Evolutionary conservation across 441 rosid species (phyloP), one percentile per base, ranked within the genome.

Genomic region (Adansonia grandidieri): DNA sequence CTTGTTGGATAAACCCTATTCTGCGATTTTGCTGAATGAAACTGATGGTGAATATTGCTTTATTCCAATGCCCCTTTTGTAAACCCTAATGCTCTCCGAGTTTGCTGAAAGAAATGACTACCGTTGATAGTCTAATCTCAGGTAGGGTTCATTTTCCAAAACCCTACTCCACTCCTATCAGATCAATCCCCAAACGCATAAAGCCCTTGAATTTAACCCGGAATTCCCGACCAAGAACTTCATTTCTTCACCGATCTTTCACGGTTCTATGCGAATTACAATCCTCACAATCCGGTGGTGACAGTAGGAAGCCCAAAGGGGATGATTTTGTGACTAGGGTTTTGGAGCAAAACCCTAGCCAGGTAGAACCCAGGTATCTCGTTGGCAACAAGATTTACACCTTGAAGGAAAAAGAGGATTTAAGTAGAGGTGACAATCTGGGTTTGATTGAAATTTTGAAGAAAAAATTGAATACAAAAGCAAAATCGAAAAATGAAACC

Each of bases 281-380:
- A 73, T 71, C 91, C 82, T 77, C 91, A 44, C 82, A 64, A 73
- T 32, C 86, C 32, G 81, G 84, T 17, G 88, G 84, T 17, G 89
- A 80, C 58, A 68, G 73, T 82, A 80, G 42, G 37, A 83, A 68
- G 64, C 66, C 82, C 63, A 57, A 70, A 5, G 81, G 80, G 9
- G 95, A 92, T 54, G 98, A 93, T 83, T 95, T 93, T 84, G 88
- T 95, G 20, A 82, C 95, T 50, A 91, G 86, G 86, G 90, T 92
- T 82, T 78, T 95, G 88, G 85, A 89, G 88, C 90, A 93, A 86
- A 93, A 95, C 60, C 99, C 99, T 50, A 91, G 95, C 87, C 99
- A 95, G 75, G 86, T 91, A 70, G 97, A 95, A 56, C 91, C 97
- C 81, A 90, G 82, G 82, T 92, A 85, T 68, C 81, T 87, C 61